Evolutionary conservation across 2,329 filamentous ascomycete genomes (phyloP).

Genomic region (Cladosporium cucumerinum): DNA sequence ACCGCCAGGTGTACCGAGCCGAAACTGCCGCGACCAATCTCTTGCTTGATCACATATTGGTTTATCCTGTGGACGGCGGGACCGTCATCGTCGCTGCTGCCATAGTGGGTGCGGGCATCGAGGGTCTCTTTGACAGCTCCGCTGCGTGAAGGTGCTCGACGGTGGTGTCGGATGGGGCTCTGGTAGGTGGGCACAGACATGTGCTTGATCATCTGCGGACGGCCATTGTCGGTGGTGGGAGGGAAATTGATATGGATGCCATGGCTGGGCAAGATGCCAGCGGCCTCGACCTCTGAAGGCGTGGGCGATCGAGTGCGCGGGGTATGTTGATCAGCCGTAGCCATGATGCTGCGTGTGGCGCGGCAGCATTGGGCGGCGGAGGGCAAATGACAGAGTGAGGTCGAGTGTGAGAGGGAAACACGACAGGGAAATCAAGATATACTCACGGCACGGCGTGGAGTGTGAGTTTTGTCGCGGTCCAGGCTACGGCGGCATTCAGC

Average conservation of each 20-base stretch:
- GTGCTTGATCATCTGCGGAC: slow-evolving; percentile 44
- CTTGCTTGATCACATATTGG: slow-evolving; percentile 88
- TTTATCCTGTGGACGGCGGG: slow-evolving; percentile 82
- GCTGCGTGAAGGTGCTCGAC: slow-evolving; percentile 57
- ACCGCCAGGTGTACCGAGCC: slow-evolving; percentile 86
- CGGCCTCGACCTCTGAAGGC: slow-evolving; percentile 19
- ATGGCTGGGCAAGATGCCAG: slow-evolving; percentile 39
- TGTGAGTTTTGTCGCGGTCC: not conserved
- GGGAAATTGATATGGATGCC: slow-evolving; percentile 49
- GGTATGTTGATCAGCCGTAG: slow-evolving; percentile 8
- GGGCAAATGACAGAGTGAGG: not conserved
- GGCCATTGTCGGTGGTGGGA: slow-evolving; percentile 34
- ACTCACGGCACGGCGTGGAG: not conserved
- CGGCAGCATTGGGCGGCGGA: slow-evolving; percentile 4
- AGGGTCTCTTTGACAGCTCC: slow-evolving; percentile 79
- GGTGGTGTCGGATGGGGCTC: slow-evolving; percentile 64
- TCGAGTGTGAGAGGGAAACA: not conserved
- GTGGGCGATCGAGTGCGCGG: slow-evolving; percentile 9
- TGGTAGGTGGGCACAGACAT: slow-evolving; percentile 58
- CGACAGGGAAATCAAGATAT: not conserved
- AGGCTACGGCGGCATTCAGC: not conserved
- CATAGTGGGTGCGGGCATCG: slow-evolving; percentile 82
- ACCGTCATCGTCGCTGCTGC: slow-evolving; percentile 78
- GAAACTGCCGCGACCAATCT: slow-evolving; percentile 95
- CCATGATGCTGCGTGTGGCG: not conserved